Conservation (phyloP, 139 green algal genomes). For the Choricystis sp. region DNA sequence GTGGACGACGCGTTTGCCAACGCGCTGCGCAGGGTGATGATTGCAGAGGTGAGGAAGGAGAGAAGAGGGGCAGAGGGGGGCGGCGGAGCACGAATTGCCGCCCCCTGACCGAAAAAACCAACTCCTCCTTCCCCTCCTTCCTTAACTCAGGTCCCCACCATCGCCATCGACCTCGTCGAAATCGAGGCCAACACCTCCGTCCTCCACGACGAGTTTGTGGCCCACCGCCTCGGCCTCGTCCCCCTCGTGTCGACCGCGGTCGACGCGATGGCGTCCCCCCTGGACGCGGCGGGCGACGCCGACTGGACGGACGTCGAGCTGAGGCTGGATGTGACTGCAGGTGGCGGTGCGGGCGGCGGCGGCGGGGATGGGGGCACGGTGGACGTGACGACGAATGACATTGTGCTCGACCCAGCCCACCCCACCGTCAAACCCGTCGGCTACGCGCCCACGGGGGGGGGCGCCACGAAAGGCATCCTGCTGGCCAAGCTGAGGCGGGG, state of each 20-base stretch:
- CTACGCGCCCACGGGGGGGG: constrained; percentile 7
- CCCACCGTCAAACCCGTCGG: constrained; percentile 23
- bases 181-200: constrained; percentile 94
- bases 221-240: constrained; percentile 72
- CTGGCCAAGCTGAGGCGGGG: constrained; percentile 77
- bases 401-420: constrained; percentile 14
- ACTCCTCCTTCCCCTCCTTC: too few relatives aligned
- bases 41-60: constrained; percentile 41
- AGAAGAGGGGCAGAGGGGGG: background rate
- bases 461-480: constrained; percentile 29
- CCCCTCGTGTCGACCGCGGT: constrained; percentile 55
- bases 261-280: constrained; percentile 35
- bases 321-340: constrained; percentile 36
- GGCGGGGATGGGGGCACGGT: constrained; percentile 44
- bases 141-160: constrained; percentile 66
- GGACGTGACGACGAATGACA: constrained; percentile 45
- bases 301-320: constrained; percentile 43
- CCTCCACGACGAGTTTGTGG: constrained; percentile 95
- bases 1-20: constrained; percentile 85
- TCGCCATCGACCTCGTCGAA: constrained; percentile 96
- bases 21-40: constrained; percentile 80
- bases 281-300: constrained; percentile 27
- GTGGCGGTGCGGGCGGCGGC: constrained; percentile 33
- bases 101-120: background rate
- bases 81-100: background rate